Conservation (phyloP, 106 monocot genomes). For the Chionographis japonica region DNA sequence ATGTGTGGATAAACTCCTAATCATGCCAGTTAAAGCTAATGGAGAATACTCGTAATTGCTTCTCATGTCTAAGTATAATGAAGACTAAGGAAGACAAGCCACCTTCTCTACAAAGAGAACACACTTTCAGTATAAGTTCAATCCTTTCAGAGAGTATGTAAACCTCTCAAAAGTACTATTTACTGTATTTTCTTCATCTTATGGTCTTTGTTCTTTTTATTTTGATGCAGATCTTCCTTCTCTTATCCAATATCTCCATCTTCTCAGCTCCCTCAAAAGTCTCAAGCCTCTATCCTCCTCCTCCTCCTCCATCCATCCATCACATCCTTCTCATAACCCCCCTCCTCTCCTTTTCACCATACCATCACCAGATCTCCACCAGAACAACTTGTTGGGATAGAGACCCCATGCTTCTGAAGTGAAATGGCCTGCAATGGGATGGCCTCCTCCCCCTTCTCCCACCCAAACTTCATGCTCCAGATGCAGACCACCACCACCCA, state of each 20-base stretch:
- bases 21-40: too few relatives aligned
- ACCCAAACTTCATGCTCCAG: constrained; percentile 62
- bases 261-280: constrained; percentile 10
- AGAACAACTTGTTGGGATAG: neutral
- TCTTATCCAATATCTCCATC: constrained; percentile 8
- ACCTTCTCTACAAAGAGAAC: constrained; percentile 4
- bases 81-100: neutral
- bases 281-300: neutral
- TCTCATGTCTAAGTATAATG: neutral
- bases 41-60: too few relatives aligned
- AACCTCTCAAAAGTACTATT: constrained; percentile 6
- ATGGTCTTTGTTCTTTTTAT: neutral
- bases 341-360: constrained; percentile 5
- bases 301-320: neutral
- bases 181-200: constrained; percentile 16
- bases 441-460: constrained; percentile 60
- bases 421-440: constrained; percentile 59
- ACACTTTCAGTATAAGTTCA: neutral
- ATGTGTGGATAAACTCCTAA: too few relatives aligned
- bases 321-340: neutral
- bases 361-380: constrained; percentile 8
- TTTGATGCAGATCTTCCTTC: neutral
- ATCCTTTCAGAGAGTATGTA: neutral
- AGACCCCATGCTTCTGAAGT: constrained; percentile 16
- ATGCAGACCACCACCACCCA: constrained; percentile 47